A percentile compares a stretch with the other conserved stretches of the same genome.
Conservation (phyloP, 495 filamentous ascomycete genomes). For the Talaromyces nanjingensis region DNA sequence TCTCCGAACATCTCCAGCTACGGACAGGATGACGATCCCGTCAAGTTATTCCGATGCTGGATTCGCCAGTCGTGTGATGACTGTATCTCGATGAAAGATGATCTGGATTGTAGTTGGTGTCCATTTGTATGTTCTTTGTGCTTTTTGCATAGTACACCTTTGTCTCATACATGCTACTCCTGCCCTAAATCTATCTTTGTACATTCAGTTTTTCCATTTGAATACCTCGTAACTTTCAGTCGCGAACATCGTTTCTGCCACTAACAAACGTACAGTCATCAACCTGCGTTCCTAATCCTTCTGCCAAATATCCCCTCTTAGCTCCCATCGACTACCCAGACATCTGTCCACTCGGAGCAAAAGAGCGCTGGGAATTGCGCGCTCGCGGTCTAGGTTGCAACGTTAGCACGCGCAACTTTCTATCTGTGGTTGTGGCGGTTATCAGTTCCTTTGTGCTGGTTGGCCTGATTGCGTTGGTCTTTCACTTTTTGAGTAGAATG, state of each 20-base stretch:
- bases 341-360: conserved; percentile 41
- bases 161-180: conserved; percentile 6
- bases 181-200: not conserved
- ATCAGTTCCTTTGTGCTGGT: conserved; percentile 27
- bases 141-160: conserved; percentile 3
- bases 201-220: not conserved
- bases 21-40: conserved; percentile 3
- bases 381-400: conserved; percentile 41
- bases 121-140: conserved; percentile 35
- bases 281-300: conserved; percentile 42
- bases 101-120: conserved; percentile 46
- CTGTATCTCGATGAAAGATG: conserved; percentile 26
- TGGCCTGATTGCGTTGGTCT: conserved; percentile 18
- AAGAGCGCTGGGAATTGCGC: conserved; percentile 48
- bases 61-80: conserved; percentile 37
- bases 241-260: too few species aligned
- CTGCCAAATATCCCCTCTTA: conserved; percentile 33
- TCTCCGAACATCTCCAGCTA: not conserved
- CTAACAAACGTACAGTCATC: conserved; percentile 28
- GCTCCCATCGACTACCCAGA: conserved; percentile 33
- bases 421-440: conserved; percentile 34
- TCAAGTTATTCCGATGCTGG: conserved; percentile 28
- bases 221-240: not conserved
- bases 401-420: conserved; percentile 42
- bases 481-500: conserved; percentile 20